Percentiles rank a stretch among this genome's conserved stretches.
phyloP scores from a whole-genome alignment of 73 alveolate species.

The Tetrahymena elliotti region DNA sequence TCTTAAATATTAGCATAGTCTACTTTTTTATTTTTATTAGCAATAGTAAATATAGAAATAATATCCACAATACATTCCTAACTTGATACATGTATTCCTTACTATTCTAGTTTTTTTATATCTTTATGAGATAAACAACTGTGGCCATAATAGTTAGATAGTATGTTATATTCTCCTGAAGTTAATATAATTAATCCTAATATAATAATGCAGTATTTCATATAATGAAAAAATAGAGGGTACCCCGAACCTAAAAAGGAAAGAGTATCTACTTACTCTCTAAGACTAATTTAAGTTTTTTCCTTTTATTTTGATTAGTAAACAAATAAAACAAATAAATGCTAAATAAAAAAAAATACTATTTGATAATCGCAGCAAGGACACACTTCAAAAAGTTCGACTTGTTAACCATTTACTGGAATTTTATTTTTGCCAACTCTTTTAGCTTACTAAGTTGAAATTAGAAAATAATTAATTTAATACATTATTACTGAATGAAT shows the following conservation, averaged over 20 bases:
- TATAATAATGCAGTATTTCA: conserved; percentile 23
- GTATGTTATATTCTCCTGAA: conserved; percentile 5
- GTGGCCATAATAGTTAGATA: conserved; percentile 1
- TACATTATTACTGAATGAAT: neutral
- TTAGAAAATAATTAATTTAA: too few species aligned
- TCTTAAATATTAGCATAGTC: neutral
- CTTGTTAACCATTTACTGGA: neutral
- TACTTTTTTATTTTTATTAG: conserved; percentile 11
- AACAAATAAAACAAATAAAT: neutral
- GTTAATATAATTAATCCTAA: conserved; percentile 2
- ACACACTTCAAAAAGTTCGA: conserved; percentile 11
- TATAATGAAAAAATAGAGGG: conserved; percentile 25
- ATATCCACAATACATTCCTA: conserved; percentile 10
- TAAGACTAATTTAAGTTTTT: neutral
- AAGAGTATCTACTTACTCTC: neutral
- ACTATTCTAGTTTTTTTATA: neutral
- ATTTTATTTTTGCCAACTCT: neutral
- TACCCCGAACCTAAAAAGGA: conserved; percentile 36
- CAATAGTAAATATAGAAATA: neutral
- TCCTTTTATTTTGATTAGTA: neutral
- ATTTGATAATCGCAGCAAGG: conserved; percentile 43
- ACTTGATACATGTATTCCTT: neutral
- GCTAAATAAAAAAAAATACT: neutral
- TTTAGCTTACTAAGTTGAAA: neutral
- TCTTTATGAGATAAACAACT: neutral